Percentiles rank a stretch among this genome's conserved stretches.
Evolutionary conservation across 1,284 basidiomycete species (phyloP).

Genomic region (Coriolopsis trogii): DNA sequence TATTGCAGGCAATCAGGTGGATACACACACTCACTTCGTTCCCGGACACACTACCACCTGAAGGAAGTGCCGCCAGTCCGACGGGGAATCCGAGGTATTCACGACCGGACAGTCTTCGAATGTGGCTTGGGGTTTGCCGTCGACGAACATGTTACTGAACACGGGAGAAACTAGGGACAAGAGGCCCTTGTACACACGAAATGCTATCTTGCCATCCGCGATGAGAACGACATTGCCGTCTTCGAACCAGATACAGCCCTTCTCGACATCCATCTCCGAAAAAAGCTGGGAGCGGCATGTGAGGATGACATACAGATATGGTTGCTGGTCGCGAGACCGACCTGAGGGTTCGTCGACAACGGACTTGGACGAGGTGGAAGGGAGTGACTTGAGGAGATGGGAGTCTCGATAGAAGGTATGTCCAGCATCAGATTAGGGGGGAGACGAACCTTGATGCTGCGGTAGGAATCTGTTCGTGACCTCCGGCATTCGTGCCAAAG

Average conservation of each 20-base stretch:
- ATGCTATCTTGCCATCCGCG: not conserved
- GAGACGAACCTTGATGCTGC: too few species aligned
- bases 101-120: conserved; percentile 1
- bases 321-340: too few species aligned
- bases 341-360: too few species aligned
- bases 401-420: too few species aligned
- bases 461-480: too few species aligned
- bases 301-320: too few species aligned
- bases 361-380: too few species aligned
- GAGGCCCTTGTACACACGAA: conserved; percentile 8
- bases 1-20: not conserved
- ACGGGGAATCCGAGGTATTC: not conserved
- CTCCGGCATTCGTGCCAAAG: too few species aligned
- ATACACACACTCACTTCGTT: not conserved
- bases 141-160: not conserved
- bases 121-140: not conserved
- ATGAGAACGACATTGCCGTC: conserved; percentile 5
- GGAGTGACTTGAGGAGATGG: too few species aligned
- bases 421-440: too few species aligned
- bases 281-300: too few species aligned
- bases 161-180: not conserved
- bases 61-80: conserved; percentile 1
- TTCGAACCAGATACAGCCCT: conserved; percentile 5
- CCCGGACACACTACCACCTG: not conserved
- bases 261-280: too few species aligned